Evolutionary conservation across 768 basidiomycete genomes (phyloP).

Genomic region (Astraeus odoratus): DNA sequence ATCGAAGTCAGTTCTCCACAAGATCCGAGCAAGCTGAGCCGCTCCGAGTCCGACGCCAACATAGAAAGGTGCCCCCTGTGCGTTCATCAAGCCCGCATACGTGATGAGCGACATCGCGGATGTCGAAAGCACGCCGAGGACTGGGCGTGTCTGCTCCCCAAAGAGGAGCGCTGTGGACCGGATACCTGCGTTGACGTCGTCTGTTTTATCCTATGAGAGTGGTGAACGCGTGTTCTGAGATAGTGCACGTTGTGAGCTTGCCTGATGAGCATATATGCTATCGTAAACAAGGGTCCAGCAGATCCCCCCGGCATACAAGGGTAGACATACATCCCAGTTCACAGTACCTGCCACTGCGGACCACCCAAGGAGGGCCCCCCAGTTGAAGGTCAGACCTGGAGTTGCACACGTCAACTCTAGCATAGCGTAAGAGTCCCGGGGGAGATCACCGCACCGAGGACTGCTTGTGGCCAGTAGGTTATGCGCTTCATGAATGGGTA

Average conservation of each 20-base stretch:
- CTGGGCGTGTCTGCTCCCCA: slow-evolving; percentile 63
- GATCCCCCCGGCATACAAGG: slow-evolving; percentile 85
- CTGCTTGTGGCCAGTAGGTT: slow-evolving; percentile 95
- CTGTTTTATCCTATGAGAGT: slow-evolving; percentile 70
- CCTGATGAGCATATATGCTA: slow-evolving; percentile 97
- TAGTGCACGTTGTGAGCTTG: slow-evolving; percentile 21
- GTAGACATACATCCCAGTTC: slow-evolving; percentile 76
- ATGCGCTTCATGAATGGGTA: slow-evolving; percentile 98
- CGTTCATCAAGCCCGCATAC: slow-evolving; percentile 75
- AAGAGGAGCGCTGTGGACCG: slow-evolving; percentile 94
- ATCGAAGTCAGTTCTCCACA: slow-evolving; percentile 72
- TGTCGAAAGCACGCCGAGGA: slow-evolving; percentile 67
- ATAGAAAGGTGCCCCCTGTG: slow-evolving; percentile 73
- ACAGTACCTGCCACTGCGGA: slow-evolving; percentile 81
- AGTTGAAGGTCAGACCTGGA: slow-evolving; percentile 90
- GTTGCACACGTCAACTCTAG: background rate
- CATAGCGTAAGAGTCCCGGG: no score
- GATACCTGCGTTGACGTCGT: slow-evolving; percentile 84
- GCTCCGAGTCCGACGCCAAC: slow-evolving; percentile 68
- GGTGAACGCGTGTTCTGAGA: background rate
- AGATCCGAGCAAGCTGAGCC: slow-evolving; percentile 69
- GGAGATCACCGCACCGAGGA: slow-evolving; percentile 79
- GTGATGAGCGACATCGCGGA: slow-evolving; percentile 69
- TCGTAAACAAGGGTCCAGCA: slow-evolving; percentile 97
- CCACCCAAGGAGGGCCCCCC: slow-evolving; percentile 95